Base-by-base conservation (phyloP, 2,329 filamentous ascomycete genomes). In the Diatrype stigma region DNA sequence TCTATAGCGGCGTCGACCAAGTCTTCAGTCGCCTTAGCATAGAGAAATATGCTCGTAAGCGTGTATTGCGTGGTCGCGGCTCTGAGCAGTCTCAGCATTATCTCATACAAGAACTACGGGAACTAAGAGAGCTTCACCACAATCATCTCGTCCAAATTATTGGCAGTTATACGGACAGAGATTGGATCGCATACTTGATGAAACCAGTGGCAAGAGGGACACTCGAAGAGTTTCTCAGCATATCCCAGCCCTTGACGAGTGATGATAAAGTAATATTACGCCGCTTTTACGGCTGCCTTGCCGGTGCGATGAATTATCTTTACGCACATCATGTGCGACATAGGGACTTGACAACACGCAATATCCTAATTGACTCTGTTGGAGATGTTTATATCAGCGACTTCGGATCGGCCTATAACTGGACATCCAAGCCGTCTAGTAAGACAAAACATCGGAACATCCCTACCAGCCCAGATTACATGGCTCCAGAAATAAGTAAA, bases 101-200 rank as follows among this genome's bases (percentile, higher is more conserved):
- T 40, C 35, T 55, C 11, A 49, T 55, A 14, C 17, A 47, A 14
- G 52, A 55, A 45, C 47, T 55, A 14, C 32, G 34, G 11, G 35
- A 52, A 17, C 48, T 55, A 19, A 52, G 46, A 30, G n/a, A 14
- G n/a, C 37, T 51, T 19, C 23, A 40, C 17, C 55, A 57, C 34
- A 49, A 44, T 6, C 55, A 57, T 30, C 50, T 57, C 6, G 55
- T 57, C 14, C 37, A 50, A 32, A 56, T 57, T 22, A 51, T 57
- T 19, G 53, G 53, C 6, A 57, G 55, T 42, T 57, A 57, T 40
- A 57, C 51, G 16, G 55, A 57, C 22, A 45, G 26, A 16, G 45
- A 57, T 14, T 57, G 54, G 17, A 57, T 57, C 37, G 51, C 55
- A 14, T 57, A 57, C 30, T 22, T 57, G 26, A 57, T 57, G 55